Percentiles rank a stretch among this genome's conserved stretches.
Evolutionary conservation across 1,284 basidiomycete species (phyloP).

Genomic region (Puccinia horiana): DNA sequence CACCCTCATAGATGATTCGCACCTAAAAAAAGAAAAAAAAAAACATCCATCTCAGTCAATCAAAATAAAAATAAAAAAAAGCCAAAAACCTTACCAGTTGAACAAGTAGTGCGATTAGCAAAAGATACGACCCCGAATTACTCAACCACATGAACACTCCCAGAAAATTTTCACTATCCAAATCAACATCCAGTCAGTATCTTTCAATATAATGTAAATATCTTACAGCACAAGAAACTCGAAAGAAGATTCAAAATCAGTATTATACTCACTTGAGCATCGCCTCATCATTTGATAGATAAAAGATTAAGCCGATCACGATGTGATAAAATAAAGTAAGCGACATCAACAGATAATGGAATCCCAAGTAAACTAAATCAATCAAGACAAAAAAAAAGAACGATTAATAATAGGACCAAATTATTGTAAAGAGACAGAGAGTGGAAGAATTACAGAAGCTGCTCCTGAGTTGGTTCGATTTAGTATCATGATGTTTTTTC

Average conservation of each 20-base stretch:
- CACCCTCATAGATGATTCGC: neutral
- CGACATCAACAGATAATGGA: constrained; percentile 12
- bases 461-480: neutral
- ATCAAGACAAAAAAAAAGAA: neutral
- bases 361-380: constrained; percentile 16
- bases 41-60: neutral
- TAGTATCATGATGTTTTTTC: neutral
- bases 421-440: neutral
- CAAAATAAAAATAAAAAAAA: neutral
- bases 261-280: neutral
- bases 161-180: neutral
- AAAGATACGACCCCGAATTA: constrained; percentile 5
- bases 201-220: too few relatives aligned
- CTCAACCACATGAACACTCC: constrained; percentile 1
- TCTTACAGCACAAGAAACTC: neutral
- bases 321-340: constrained; percentile 10
- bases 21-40: neutral
- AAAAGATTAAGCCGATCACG: constrained; percentile 2
- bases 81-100: constrained; percentile 6
- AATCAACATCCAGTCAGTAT: neutral
- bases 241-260: neutral
- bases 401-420: neutral
- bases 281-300: neutral
- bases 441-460: neutral
- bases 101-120: neutral